These are phyloP conservation scores for Myriosclerotinia scirpicola DNA, from an alignment of 2,329 filamentous ascomycete genomes.

Conservation along the genomic window DNA sequence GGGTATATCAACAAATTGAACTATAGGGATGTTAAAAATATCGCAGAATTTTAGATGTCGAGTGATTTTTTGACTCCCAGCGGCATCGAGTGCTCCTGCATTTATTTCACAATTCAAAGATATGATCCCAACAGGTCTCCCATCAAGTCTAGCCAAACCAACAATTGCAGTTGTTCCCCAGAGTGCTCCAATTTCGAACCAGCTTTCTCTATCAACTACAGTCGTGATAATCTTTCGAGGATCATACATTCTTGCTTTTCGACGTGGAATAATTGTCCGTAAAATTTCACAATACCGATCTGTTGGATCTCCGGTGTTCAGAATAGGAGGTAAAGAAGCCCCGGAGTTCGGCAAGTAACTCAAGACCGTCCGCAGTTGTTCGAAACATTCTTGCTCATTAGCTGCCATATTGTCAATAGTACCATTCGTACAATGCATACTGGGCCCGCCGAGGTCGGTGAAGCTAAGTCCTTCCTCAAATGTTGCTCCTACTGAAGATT, in stretches of 20 bases:
- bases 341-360: conserved; percentile 59
- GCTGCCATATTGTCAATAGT: conserved; percentile 64
- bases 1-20: conserved; percentile 64
- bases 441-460: conserved; percentile 59
- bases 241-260: conserved; percentile 60
- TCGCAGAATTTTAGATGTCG: conserved; percentile 63
- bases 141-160: conserved; percentile 58
- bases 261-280: conserved; percentile 57
- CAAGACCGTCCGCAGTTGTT: conserved; percentile 58
- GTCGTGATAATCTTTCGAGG: conserved; percentile 56
- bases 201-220: conserved; percentile 56
- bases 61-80: conserved; percentile 60
- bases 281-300: conserved; percentile 51
- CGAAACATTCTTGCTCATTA: conserved; percentile 61
- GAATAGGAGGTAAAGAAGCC: conserved; percentile 52
- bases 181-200: conserved; percentile 63
- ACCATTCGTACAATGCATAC: conserved; percentile 63
- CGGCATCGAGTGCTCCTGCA: conserved; percentile 60
- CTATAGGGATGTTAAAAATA: conserved; percentile 62
- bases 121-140: conserved; percentile 58
- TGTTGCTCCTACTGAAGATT: conserved; percentile 47
- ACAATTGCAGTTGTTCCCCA: conserved; percentile 64
- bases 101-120: conserved; percentile 62
- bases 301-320: conserved; percentile 49
- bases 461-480: conserved; percentile 63